phyloP scores from a whole-genome alignment of 495 filamentous ascomycete species.

The Astrothelium subdiscretum region DNA sequence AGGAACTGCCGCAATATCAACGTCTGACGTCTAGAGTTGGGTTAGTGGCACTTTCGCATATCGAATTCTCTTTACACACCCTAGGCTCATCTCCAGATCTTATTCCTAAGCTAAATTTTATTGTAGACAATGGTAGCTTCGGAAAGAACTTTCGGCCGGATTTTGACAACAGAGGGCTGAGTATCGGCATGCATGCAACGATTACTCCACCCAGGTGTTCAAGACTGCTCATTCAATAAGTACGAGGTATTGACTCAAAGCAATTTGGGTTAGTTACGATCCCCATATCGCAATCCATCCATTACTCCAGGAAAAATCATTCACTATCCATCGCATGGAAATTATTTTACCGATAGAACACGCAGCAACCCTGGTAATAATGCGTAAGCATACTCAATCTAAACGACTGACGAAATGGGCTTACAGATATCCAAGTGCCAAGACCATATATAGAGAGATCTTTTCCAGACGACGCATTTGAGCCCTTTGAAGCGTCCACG shows the following conservation, averaged over 20 bases:
- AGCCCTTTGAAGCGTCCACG: background rate
- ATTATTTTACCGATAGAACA: conserved; percentile 1
- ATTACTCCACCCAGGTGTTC: background rate
- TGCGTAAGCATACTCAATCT: background rate
- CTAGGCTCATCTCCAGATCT: background rate
- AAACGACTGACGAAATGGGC: background rate
- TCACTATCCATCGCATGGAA: background rate
- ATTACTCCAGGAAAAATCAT: background rate
- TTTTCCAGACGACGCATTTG: background rate
- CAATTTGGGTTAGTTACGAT: background rate
- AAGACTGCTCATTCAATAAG: background rate
- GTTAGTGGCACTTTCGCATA: background rate
- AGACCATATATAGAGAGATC: background rate
- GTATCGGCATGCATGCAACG: background rate
- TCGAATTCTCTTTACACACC: background rate
- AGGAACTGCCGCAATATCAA: background rate
- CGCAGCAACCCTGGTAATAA: background rate
- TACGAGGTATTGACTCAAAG: background rate
- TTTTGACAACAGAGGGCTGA: background rate
- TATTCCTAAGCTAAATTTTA: background rate
- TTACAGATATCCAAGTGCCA: background rate
- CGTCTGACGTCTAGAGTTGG: background rate
- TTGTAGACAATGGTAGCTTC: background rate
- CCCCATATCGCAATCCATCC: background rate
- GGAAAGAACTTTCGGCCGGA: background rate